Evolutionary conservation across 169 alveolate species (phyloP), one percentile per base, ranked within the genome.

Genomic region (Plasmodium gonderi): DNA sequence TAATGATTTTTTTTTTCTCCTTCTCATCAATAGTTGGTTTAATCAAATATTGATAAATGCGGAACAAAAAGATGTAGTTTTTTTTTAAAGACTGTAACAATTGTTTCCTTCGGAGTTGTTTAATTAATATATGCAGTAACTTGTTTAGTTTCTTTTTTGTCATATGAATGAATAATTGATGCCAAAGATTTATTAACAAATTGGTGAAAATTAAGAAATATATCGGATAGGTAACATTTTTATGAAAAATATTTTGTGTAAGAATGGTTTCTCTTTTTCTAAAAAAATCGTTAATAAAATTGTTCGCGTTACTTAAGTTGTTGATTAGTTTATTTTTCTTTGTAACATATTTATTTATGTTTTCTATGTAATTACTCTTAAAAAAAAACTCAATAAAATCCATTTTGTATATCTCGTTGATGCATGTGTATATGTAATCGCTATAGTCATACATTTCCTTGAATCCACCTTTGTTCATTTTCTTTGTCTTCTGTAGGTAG

Each of bases 361-460:
- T 82, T 3, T 69, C 81, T 33, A 82, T 3, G 40, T 82, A 82
- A 45, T 69, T 82, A 14, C 77, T 82, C 6, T 11, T 69, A 75
- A 82, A 72, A 40, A 82, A 69, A 51, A 82, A 82, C 8, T 60
- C 77, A 1, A 14, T 82, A 9, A 82, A 26, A 36, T 82, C 26
- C 83, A 82, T 82, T 17, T n/a, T 14, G 29, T 20, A 49, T n/a
- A 82, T 69, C 0, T 49, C 54, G 0, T 72, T 12, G 0, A 82
- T 82, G 65, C 31, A 29, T 69, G 20, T 69, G 44, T 82, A 72
- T 8, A 72, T 75, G 44, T 69, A 82, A 72, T 82, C 92, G 23
- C 8, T 82, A 17, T 82, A 82, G 26, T 82, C 92, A 54, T 82
- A 72, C 83, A 82, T 82, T 44, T 82, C 83, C 23, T 9, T 47